Evolutionary conservation across 345 rosid genomes (phyloP).

Genomic region (Kandelia obovata): DNA sequence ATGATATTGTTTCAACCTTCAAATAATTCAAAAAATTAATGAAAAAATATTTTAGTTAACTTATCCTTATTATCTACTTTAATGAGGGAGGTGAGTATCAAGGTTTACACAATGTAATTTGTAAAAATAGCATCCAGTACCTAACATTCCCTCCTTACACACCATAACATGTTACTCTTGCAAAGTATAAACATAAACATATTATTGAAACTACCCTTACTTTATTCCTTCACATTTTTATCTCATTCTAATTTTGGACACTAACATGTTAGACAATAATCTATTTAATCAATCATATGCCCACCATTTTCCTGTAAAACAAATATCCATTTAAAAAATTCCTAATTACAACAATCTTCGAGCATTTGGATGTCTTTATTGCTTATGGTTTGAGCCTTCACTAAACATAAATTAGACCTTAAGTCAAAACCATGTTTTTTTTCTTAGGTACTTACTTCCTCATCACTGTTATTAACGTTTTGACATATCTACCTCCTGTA

Average conservation of each 20-base stretch:
- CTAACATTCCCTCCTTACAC: neutral
- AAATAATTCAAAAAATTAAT: neutral
- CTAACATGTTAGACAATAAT: neutral
- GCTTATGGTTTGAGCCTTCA: neutral
- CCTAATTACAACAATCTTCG: neutral
- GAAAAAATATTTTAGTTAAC: neutral
- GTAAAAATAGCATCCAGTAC: neutral
- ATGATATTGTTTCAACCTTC: neutral
- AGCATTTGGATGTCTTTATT: slow-evolving; percentile 1
- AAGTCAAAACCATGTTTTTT: neutral
- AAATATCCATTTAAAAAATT: neutral
- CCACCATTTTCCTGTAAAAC: neutral
- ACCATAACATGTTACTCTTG: neutral
- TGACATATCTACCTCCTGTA: too few species aligned
- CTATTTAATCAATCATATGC: neutral
- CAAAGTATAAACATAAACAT: neutral
- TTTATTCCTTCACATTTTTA: neutral
- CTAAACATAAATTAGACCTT: neutral
- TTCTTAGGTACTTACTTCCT: neutral
- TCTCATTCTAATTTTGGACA: neutral
- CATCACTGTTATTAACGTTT: neutral
- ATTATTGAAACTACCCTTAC: neutral
- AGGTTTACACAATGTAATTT: neutral
- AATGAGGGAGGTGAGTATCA: neutral
- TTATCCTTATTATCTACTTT: neutral